These are phyloP conservation scores for Venustampulla echinocandica DNA, from an alignment of 495 filamentous ascomycete genomes.

Conservation along the genomic window DNA sequence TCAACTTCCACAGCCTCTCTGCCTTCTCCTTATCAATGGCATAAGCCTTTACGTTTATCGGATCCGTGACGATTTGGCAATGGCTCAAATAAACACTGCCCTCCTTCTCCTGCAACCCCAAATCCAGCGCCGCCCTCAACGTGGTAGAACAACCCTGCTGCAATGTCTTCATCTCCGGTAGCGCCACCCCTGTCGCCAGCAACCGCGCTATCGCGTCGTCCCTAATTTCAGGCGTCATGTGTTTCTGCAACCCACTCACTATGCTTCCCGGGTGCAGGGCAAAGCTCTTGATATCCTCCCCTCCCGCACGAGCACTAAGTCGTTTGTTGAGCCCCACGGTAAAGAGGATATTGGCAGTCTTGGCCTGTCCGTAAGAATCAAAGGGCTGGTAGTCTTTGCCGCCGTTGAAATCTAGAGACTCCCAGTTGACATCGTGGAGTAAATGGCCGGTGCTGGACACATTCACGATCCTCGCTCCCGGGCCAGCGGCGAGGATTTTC, in stretches of 20 bases:
- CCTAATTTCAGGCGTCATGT: background rate
- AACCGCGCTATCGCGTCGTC: background rate
- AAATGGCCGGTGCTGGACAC: conserved; percentile 30
- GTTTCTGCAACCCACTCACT: conserved; percentile 4
- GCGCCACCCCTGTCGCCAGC: background rate
- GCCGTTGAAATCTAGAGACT: conserved; percentile 22
- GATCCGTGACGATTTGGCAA: conserved; percentile 1
- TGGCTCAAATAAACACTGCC: conserved; percentile 11
- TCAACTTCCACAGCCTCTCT: conserved; percentile 40
- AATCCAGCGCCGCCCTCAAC: conserved; percentile 35
- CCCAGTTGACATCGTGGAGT: conserved; percentile 18
- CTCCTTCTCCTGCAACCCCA: conserved; percentile 22
- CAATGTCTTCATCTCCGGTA: conserved; percentile 27
- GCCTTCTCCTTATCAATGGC: conserved; percentile 29
- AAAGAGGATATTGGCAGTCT: conserved; percentile 46
- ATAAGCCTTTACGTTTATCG: background rate
- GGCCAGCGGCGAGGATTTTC: conserved; percentile 27
- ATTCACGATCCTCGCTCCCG: conserved; percentile 35
- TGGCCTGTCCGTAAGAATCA: conserved; percentile 40
- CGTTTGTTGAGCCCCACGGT: conserved; percentile 35
- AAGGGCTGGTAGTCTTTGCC: conserved; percentile 36
- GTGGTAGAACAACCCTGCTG: conserved; percentile 34
- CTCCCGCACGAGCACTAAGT: conserved; percentile 15
- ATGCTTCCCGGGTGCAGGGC: conserved; percentile 38
- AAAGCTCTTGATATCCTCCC: conserved; percentile 26